Evolutionary conservation across 225 moss, liverwort and hornwort genomes (phyloP), one percentile per base, ranked within the genome.

Genomic region (Asterella californica): DNA sequence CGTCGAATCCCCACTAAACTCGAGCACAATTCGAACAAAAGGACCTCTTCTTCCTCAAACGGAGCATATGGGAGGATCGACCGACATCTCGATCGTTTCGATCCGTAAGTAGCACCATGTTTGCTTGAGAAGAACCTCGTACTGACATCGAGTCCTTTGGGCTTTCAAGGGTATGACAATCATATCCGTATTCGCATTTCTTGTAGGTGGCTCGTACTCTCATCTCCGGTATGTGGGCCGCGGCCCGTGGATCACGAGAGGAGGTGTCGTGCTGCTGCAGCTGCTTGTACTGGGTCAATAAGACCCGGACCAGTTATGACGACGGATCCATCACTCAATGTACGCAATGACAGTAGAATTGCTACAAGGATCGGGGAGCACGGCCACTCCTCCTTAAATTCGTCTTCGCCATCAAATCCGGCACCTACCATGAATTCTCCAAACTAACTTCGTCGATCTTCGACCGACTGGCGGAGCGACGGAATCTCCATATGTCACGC

Each of bases 201-300:
- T n/a, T 32, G 66, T 66, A 63, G 63, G 5, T 15, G 55, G 55
- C 63, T 63, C 63, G 18, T 63, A 63, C 63, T 63, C 25, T 63
- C 25, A 18, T 27, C 63, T 63, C 63, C 63, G 30, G 66, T 34
- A 34, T 66, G 17, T n/a, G 61, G 17, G 52, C 52, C 12, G 52
- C 24, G 55, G 63, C 25, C 63, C 29, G 66, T 66, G 66, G 34
- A 66, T 66, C 66, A 66, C 27, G 66, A 66, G 9, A 66, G 32
- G 66, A 66, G 66, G 66, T 32, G 66, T 66, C 66, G 66, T 66
- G 63, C 34, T 66, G 66, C 60, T 61, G 60, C 60, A 61, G 10
- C 60, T 25, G 6, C 2, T 1, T 61, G 60, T 61, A 61, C 60
- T 61, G 60, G 25, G 66, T 66, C 66, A 66, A 34, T 30, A 11